These are phyloP conservation scores for Elsinoe fawcettii DNA, from an alignment of 2,329 filamentous ascomycete species.

Conservation along the genomic window DNA sequence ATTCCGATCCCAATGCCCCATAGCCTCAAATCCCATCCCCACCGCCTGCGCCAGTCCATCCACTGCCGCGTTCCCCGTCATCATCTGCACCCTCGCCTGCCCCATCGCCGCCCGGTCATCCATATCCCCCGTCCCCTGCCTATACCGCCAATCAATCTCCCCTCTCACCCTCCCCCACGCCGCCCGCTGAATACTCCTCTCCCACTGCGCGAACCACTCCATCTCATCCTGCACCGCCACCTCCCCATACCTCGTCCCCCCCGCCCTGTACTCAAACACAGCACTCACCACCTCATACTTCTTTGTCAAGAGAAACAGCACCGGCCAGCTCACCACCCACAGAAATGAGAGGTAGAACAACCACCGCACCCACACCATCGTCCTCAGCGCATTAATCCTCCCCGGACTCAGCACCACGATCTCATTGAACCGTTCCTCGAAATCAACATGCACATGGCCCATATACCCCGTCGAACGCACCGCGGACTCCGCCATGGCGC, in stretches of 20 bases:
- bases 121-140: constrained; percentile 17
- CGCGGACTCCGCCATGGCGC: constrained; percentile 46
- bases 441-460: constrained; percentile 51
- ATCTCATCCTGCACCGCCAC: constrained; percentile 29
- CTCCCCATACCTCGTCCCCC: constrained; percentile 21
- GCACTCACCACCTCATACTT: constrained; percentile 62
- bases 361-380: constrained; percentile 55
- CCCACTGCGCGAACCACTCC: constrained; percentile 58
- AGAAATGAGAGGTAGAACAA: constrained; percentile 60
- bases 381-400: constrained; percentile 56
- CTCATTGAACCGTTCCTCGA: constrained; percentile 50
- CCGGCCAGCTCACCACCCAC: constrained; percentile 64
- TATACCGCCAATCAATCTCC: constrained; percentile 42
- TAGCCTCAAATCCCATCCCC: not conserved
- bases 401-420: constrained; percentile 59
- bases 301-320: constrained; percentile 59
- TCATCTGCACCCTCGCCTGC: not conserved
- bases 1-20: not conserved
- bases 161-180: constrained; percentile 52
- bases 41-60: constrained; percentile 13
- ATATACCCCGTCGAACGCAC: constrained; percentile 60
- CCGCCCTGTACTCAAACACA: constrained; percentile 38
- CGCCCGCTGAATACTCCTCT: constrained; percentile 50
- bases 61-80: constrained; percentile 21
- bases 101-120: not conserved